Base-by-base conservation (phyloP, 2,329 filamentous ascomycete genomes). In the Microdochium bolleyi region DNA sequence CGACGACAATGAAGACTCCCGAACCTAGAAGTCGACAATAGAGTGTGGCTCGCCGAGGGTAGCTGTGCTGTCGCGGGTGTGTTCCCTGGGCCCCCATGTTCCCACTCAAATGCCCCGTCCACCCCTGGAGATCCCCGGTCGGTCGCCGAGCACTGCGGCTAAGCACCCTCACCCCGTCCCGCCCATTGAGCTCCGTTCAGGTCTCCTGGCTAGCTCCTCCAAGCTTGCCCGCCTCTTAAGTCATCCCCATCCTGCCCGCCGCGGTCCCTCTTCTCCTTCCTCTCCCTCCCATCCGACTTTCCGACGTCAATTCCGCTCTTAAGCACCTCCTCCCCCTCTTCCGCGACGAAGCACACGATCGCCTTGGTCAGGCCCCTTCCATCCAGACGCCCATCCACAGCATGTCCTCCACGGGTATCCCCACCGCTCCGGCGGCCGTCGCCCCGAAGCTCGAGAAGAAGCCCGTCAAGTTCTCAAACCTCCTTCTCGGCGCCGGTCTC, bases 391-490 rank as follows among this genome's bases (percentile, higher is more conserved):
- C 74, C 77, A 72, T 67, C 67, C 68, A 70, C 73, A 77, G 72
- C 73, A 86, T 88, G 83, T 83, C 83, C 72, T 74, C 79, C 67
- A 74, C 76, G 65, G 48, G 48, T 4, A 70, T 74, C 64, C 70
- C 79, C 65, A 73, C 79, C 62, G 71, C 72, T 70, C 64, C 67
- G 70, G 74, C 68, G 67, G 73, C 72, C 73, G 75, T 70, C 72
- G 41, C 76, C 70, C 68, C 71, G 58, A 75, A 71, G 73, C 77
- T 95, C 70, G 92, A 96, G 87, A 97, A 97, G 88, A 97, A 97
- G 84, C 94, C 94, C 61, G 83, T 99, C 83, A 97, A 96, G 84
- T 97, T 97, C 82, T 96, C 91, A 79, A 99, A 99, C 78, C 74
- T 99, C 82, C 79, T 99, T 67, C 84, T 96, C 65, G 92, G 92